A percentile compares a stretch with the other conserved stretches of the same genome.
Evolutionary conservation across 2,329 filamentous ascomycete species (phyloP).

Genomic region (Phialophora macrospora): DNA sequence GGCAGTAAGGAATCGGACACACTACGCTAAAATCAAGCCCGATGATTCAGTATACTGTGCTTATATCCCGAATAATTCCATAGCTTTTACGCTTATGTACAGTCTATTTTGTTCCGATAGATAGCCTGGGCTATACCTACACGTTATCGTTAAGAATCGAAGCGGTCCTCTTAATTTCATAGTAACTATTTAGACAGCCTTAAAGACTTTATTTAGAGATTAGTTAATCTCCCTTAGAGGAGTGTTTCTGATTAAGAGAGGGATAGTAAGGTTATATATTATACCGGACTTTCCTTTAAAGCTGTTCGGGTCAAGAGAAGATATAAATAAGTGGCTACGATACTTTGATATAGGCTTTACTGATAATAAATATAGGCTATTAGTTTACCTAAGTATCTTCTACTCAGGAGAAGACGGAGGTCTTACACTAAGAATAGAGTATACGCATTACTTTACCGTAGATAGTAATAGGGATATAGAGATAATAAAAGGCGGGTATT

Average conservation of each 20-base stretch:
- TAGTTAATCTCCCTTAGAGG: conserved; percentile 49
- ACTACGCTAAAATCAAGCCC: conserved; percentile 39
- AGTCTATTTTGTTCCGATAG: conserved; percentile 51
- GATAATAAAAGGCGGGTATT: conserved; percentile 49
- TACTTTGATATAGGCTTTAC: conserved; percentile 43
- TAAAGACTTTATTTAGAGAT: conserved; percentile 45
- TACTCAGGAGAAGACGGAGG: conserved; percentile 50
- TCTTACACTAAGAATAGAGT: conserved; percentile 53
- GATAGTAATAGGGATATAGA: not conserved
- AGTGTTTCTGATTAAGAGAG: conserved; percentile 49
- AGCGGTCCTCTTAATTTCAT: conserved; percentile 44
- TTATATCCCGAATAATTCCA: conserved; percentile 30
- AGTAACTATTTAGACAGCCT: conserved; percentile 43
- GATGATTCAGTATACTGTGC: conserved; percentile 35
- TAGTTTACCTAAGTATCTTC: conserved; percentile 51
- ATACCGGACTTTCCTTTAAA: conserved; percentile 53
- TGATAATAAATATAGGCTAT: conserved; percentile 37
- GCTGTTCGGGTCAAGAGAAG: conserved; percentile 41
- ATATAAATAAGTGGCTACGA: conserved; percentile 49
- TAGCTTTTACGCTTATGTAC: conserved; percentile 51
- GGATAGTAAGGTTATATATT: conserved; percentile 49
- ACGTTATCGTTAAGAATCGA: conserved; percentile 45
- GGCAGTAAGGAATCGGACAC: conserved; percentile 40
- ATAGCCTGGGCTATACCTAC: conserved; percentile 44
- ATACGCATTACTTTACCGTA: conserved; percentile 54